Evolutionary conservation across 768 basidiomycete species (phyloP), one percentile per base, ranked within the genome.

Genomic region (Paxillus ammoniavirescens): DNA sequence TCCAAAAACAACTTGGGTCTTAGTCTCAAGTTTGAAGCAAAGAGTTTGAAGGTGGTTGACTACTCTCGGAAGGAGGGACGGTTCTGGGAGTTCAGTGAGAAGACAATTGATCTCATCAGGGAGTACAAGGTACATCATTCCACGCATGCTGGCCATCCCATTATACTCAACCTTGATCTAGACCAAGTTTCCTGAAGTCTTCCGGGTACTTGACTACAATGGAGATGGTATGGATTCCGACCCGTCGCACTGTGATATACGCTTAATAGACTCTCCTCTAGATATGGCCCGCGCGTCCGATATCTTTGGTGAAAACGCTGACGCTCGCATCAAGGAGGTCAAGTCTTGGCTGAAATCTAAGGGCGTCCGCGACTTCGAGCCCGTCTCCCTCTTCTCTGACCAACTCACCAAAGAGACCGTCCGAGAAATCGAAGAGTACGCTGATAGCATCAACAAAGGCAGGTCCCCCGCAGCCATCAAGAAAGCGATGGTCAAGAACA

Each of bases 21-120:
- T 40, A 92, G 91, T 66, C 81, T 99, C 60, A 99, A 99, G 69
- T 99, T 97, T 57, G 97, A 99, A 65, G 90, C 84, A 12, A 98
- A 97, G 72, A 82, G 85, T 9, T 69, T 93, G 62, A 99, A 98
- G 72, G 97, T 99, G 1, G 78, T 97, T 42, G 90, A 91, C 56
- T 98, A 97, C 71, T 88, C 93, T 7, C 80, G 83, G 56, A 95
- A 96, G 72, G 83, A 87, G 28, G 87, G 86, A 8, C 75, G 85
- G 8, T 78, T 83, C 33, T 99, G 96, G 97, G 95, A 99, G 65
- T 98, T 89, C 64, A 96, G 93, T 61, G 82, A 93, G 54, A 91
- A 86, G 65, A 87, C 96, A 0, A 72, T 95, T 37, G 77, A 87
- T 23, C 79, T 98, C 15, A 81, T 98, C 51, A 76, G 74, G 38